Conservation (phyloP, 2,329 filamentous ascomycete species). For the Nothophoma quercina region DNA sequence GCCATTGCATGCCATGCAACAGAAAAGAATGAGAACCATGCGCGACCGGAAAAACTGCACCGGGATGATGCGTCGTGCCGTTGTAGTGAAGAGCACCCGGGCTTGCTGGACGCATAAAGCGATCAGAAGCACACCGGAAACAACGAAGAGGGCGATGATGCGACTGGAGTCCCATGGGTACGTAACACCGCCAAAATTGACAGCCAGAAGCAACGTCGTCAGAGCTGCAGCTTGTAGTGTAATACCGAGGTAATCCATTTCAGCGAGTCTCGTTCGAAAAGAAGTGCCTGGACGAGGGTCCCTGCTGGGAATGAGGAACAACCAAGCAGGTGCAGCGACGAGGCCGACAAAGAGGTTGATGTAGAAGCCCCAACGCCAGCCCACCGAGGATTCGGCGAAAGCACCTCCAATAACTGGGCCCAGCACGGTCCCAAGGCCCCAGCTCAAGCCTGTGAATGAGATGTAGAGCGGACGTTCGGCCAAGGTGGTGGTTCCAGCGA, state of each 20-base stretch:
- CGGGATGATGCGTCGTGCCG: constrained; percentile 57
- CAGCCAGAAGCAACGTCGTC: constrained; percentile 55
- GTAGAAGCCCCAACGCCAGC: constrained; percentile 62
- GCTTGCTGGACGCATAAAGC: constrained; percentile 56
- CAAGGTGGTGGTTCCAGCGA: constrained; percentile 2
- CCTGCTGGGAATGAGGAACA: constrained; percentile 40
- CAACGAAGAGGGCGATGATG: constrained; percentile 56
- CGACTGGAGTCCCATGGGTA: constrained; percentile 57
- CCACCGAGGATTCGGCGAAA: constrained; percentile 63
- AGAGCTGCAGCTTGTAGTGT: constrained; percentile 54
- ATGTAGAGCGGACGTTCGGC: constrained; percentile 47
- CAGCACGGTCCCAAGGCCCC: constrained; percentile 54
- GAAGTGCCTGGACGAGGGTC: not conserved
- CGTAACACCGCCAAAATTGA: constrained; percentile 59
- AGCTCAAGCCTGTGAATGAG: constrained; percentile 41
- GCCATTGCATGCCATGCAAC: not conserved
- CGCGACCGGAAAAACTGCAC: constrained; percentile 52
- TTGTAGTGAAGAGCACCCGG: constrained; percentile 36
- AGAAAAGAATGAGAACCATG: not conserved
- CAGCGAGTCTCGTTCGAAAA: not conserved
- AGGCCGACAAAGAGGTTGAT: constrained; percentile 47
- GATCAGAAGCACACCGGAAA: constrained; percentile 53
- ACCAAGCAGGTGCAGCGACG: constrained; percentile 12
- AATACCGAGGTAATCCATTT: constrained; percentile 48
- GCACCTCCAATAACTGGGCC: constrained; percentile 38